Evolutionary conservation across 1,284 basidiomycete genomes (phyloP).

Genomic region (Agroathelia rolfsii): DNA sequence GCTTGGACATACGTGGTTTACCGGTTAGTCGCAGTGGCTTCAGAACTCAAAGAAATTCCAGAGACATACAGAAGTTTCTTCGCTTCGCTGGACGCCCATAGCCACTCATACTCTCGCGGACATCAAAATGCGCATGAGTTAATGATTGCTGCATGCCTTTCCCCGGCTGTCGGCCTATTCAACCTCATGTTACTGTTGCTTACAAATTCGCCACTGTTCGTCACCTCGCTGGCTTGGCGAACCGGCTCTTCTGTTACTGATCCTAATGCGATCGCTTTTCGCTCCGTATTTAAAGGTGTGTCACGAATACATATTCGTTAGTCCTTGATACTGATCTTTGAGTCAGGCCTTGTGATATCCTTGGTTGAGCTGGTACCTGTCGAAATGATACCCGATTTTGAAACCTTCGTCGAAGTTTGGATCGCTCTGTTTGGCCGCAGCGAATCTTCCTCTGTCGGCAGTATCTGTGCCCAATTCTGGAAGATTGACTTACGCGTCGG

Average conservation of each 20-base stretch:
- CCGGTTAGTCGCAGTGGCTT: slow-evolving; percentile 36
- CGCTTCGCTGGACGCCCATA: slow-evolving; percentile 37
- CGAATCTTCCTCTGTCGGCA: slow-evolving; percentile 55
- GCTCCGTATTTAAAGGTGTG: slow-evolving; percentile 76
- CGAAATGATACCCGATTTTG: slow-evolving; percentile 65
- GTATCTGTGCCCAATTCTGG: slow-evolving; percentile 76
- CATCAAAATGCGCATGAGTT: slow-evolving; percentile 39
- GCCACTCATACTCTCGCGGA: slow-evolving; percentile 40
- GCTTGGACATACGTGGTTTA: slow-evolving; percentile 75
- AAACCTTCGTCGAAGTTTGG: slow-evolving; percentile 69
- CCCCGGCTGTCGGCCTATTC: slow-evolving; percentile 49
- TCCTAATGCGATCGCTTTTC: slow-evolving; percentile 73
- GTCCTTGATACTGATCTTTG: slow-evolving; percentile 6
- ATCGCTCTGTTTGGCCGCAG: slow-evolving; percentile 72
- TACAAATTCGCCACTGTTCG: slow-evolving; percentile 62
- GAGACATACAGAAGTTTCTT: slow-evolving; percentile 46
- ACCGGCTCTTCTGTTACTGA: slow-evolving; percentile 62
- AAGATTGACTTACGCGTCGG: slow-evolving; percentile 54
- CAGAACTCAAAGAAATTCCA: slow-evolving; percentile 39
- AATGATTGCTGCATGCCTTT: slow-evolving; percentile 47
- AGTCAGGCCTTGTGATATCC: slow-evolving; percentile 55
- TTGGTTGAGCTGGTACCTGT: slow-evolving; percentile 66
- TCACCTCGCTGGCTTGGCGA: slow-evolving; percentile 59
- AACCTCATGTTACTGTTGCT: slow-evolving; percentile 43
- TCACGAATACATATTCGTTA: too few species aligned